Base-by-base conservation (phyloP, 75 land plant genomes). In the Pinus taeda region DNA sequence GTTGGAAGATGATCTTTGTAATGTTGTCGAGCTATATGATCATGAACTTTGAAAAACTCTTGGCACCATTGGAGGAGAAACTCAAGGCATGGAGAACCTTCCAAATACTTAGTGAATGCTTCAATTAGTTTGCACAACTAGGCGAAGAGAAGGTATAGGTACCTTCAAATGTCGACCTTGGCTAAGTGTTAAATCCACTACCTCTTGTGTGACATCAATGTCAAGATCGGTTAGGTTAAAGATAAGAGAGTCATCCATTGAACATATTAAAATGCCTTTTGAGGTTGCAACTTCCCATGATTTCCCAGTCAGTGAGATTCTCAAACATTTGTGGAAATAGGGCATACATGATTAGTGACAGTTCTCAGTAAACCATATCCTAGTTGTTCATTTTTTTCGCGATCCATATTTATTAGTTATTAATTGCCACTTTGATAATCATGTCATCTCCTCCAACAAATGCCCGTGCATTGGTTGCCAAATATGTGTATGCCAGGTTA, bases 211-310 rank as follows among this genome's bases (percentile, higher is more conserved):
- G 60, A 96, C 91, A 83, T 96, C 97, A 12, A 96, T 86, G 73
- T 92, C 93, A 65, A 96, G 93, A 87, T 96, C 98, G 15, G 94
- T 92, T 4, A 97, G 98, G 83, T 93, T 95, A 81, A 94, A 96
- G 20, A 93, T 78, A 70, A 94, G 85, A 6, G 84, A 85, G 4
- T 93, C 98, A 74, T 96, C 98, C 59, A 93, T 89, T 42, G 98
- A 93, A 82, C 93, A 92, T 42, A 94, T 66, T 24, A 93, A 80
- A 17, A 96, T 89, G 6, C 98, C 98, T 77, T 96, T 94, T 24
- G 97, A 88, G 59, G 98, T 96, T 77, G 98, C 95, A 37, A 94
- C 98, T 72, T 93, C 93, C 86, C 90, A 96, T 49, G 83, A 84
- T 61, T 97, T 86, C 20, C 98, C 93, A 57, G 98, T 93, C 8